Base-by-base conservation (phyloP, 2,329 filamentous ascomycete species). In the Alternaria infectoria region DNA sequence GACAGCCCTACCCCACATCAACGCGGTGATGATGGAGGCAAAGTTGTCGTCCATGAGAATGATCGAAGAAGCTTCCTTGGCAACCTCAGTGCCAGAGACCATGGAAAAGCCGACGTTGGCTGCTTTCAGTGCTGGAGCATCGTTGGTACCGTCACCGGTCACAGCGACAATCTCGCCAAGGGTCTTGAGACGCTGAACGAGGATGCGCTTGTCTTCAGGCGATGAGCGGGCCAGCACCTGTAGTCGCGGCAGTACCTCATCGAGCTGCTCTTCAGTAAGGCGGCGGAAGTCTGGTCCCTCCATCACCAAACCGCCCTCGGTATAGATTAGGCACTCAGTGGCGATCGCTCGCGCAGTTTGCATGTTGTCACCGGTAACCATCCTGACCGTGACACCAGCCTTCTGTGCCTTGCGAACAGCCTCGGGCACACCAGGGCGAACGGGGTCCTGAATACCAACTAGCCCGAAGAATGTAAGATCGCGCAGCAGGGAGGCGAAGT, bases 11-110 rank as follows among this genome's bases (percentile, higher is more conserved):
- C 95, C 96, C 83, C 97, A 96, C 81, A 97, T 94, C 62, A 98
- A 93, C 43, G 96, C 95, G 54, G 92, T 86, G 79, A 97, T 92
- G 73, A 99, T 98, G 1, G 95, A 97, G 66, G 95, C 93, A 81
- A 99, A 98, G 85, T 98, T 98, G 82, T 97, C 93, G 82, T 98
- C 95, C 44, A 93, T 92, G 55, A 98, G 90, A 56, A 98, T 94
- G 93, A 98, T 98, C 78, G 97, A 94, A 58, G 95, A 93, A 17
- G 96, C 96, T 69, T 97, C 85, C 84, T 96, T 97, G 54, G 96
- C 92, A 28, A 98, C 95, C 79, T 98, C 95, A 21, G 96, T 98
- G 75, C 95, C 95, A 59, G 92, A 94, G 10, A 72, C 95, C 95
- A 98, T 98, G 55, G 95, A 94, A 67, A 99, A 93, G 80, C 95